Evolutionary conservation across 2,329 filamentous ascomycete species (phyloP).

Genomic region (Cladophialophora exuberans): DNA sequence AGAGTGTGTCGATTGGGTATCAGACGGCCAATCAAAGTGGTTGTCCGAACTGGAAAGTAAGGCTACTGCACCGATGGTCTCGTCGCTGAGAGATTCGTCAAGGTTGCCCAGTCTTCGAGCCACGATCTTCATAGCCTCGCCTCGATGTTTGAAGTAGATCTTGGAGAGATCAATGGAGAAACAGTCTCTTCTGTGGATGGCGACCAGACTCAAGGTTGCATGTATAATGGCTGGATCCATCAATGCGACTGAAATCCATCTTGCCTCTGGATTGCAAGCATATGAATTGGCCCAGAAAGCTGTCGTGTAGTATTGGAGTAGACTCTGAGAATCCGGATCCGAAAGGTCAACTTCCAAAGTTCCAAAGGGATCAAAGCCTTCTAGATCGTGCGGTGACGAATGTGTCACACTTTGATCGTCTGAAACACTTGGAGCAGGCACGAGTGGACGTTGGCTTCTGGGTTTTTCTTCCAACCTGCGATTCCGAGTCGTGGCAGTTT

Average conservation of each 20-base stretch:
- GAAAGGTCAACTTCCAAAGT: slow-evolving; percentile 17
- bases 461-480: neutral
- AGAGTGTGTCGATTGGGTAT: slow-evolving; percentile 13
- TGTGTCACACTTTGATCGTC: neutral
- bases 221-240: slow-evolving; percentile 26
- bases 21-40: slow-evolving; percentile 21
- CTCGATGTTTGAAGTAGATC: slow-evolving; percentile 25
- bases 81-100: slow-evolving; percentile 15
- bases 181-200: slow-evolving; percentile 22
- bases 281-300: slow-evolving; percentile 24
- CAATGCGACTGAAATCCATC: slow-evolving; percentile 20
- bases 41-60: slow-evolving; percentile 25
- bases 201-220: slow-evolving; percentile 22
- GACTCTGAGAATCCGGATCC: slow-evolving; percentile 9
- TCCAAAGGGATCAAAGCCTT: slow-evolving; percentile 17
- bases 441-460: neutral
- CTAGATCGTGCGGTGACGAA: slow-evolving; percentile 17
- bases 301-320: slow-evolving; percentile 24
- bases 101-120: slow-evolving; percentile 8
- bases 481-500: neutral
- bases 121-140: slow-evolving; percentile 22
- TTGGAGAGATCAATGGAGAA: slow-evolving; percentile 16
- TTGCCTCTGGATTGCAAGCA: slow-evolving; percentile 26
- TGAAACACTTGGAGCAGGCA: slow-evolving; percentile 4
- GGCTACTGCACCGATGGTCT: slow-evolving; percentile 21